Evolutionary conservation across 2,329 filamentous ascomycete genomes (phyloP).

Genomic region (Cytospora mali): DNA sequence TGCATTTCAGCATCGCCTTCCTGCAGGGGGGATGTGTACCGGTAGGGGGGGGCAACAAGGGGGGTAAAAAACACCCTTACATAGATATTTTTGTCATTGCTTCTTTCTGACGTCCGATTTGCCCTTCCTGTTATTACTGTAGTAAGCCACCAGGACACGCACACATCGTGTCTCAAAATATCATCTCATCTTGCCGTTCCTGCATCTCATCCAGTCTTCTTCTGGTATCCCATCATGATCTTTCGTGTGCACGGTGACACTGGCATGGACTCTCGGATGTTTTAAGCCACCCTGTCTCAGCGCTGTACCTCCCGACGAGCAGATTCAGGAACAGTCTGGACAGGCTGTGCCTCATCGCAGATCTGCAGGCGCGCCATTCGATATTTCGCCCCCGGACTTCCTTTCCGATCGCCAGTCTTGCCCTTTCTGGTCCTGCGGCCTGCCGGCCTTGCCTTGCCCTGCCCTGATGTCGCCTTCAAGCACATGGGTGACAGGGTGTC

Average conservation of each 20-base stretch:
- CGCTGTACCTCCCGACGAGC: conserved; percentile 8
- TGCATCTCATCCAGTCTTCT: no score
- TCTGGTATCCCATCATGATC: neutral
- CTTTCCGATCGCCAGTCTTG: neutral
- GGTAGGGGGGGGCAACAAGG: no score
- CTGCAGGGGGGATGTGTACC: neutral
- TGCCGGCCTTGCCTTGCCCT: no score
- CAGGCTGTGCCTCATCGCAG: neutral
- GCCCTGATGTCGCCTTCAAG: neutral
- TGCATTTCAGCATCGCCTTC: conserved; percentile 3
- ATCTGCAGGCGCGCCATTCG: no score
- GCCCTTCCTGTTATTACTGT: neutral
- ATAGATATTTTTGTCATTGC: neutral
- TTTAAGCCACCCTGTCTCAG: conserved; percentile 2
- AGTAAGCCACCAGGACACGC: neutral
- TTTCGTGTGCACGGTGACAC: neutral
- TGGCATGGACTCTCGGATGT: neutral
- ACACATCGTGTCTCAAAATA: neutral
- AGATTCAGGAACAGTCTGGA: neutral
- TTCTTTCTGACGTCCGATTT: conserved; percentile 14
- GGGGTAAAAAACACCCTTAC: neutral
- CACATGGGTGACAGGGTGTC: neutral
- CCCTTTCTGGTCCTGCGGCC: neutral
- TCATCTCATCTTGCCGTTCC: no score
- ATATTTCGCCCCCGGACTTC: no score